These are phyloP conservation scores for Suillus discolor DNA, from an alignment of 768 basidiomycete species.

Conservation along the genomic window DNA sequence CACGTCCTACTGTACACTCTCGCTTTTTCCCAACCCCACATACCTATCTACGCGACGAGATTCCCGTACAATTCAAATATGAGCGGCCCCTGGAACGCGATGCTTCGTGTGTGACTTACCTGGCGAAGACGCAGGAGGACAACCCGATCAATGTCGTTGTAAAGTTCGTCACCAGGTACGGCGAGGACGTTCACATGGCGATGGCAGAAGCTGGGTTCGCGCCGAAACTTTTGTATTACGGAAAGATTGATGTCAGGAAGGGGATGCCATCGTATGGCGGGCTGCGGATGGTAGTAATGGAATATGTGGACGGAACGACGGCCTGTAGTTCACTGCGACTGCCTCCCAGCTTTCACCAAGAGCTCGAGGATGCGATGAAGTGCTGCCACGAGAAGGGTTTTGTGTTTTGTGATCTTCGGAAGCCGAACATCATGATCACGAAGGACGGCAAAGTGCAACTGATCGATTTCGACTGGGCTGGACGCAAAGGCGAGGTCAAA, in stretches of 20 bases:
- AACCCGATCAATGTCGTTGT: conserved; percentile 28
- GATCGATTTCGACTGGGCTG: neutral
- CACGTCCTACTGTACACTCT: conserved; percentile 4
- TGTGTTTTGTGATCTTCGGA: neutral
- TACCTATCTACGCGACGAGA: neutral
- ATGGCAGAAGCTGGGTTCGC: conserved; percentile 32
- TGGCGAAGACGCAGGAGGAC: conserved; percentile 15
- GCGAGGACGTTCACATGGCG: conserved; percentile 31
- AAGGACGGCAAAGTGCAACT: neutral
- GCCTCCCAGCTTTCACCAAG: conserved; percentile 16
- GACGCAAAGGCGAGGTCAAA: neutral
- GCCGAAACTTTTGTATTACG: conserved; percentile 35
- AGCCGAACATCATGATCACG: neutral
- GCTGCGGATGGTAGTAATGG: conserved; percentile 43
- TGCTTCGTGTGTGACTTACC: conserved; percentile 26
- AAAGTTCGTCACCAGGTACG: conserved; percentile 41
- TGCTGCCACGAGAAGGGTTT: neutral
- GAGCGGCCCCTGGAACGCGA: conserved; percentile 20
- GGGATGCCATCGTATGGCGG: conserved; percentile 18
- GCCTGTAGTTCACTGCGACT: neutral
- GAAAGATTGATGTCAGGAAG: conserved; percentile 15
- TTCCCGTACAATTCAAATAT: conserved; percentile 22
- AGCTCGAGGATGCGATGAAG: neutral
- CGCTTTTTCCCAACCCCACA: conserved; percentile 25
- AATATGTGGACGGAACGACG: conserved; percentile 29